Conservation (phyloP, 108 stramenopile species). For the Nannochloropsis gaditana region DNA sequence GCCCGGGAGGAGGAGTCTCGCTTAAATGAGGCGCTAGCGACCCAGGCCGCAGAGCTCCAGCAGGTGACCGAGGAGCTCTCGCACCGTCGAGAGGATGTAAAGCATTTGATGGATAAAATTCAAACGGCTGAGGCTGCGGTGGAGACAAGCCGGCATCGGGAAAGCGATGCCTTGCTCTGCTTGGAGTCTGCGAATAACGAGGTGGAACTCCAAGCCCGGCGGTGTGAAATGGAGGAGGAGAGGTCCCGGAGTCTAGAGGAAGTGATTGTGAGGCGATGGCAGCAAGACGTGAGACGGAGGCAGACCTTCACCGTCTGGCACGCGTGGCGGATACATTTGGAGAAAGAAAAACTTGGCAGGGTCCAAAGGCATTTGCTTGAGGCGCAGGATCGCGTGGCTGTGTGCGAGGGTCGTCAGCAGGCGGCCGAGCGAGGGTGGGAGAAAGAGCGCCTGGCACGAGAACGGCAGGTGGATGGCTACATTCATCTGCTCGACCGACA, state of each 20-base stretch:
- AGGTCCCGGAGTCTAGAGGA: neutral
- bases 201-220: neutral
- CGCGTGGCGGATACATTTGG: neutral
- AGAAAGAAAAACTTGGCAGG: neutral
- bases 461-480: neutral
- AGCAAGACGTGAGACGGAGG: neutral
- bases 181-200: neutral
- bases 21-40: neutral
- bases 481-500: neutral
- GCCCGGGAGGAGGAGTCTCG: neutral
- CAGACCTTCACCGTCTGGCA: neutral
- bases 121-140: neutral
- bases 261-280: neutral
- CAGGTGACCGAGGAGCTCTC: neutral
- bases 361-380: neutral
- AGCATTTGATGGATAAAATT: neutral
- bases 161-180: neutral
- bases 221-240: neutral
- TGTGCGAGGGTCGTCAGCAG: neutral
- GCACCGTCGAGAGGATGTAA: neutral
- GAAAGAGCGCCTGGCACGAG: neutral
- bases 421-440: neutral
- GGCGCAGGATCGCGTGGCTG: neutral
- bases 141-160: slow-evolving; percentile 11
- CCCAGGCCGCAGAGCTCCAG: neutral